A percentile compares a stretch with the other conserved stretches of the same genome.
phyloP scores from a whole-genome alignment of 768 basidiomycete genomes.

The Hypholoma sublateritium region DNA sequence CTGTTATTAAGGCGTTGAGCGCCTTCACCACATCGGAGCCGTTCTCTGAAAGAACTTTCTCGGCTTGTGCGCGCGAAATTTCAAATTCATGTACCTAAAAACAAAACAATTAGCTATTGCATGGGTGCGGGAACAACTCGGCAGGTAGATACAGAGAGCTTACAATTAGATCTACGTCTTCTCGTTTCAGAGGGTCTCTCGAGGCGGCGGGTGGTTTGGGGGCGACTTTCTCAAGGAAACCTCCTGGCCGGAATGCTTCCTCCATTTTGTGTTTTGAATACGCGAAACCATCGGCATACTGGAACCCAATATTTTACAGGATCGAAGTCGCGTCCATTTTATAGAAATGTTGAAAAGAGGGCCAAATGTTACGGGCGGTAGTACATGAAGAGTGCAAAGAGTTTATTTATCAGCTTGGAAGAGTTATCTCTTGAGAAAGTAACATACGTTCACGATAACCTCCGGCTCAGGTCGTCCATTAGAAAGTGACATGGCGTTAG shows the following conservation, averaged over 20 bases:
- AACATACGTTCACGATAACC: conserved; percentile 64
- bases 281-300: conserved; percentile 67
- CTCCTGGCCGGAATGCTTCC: conserved; percentile 57
- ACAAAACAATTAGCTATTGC: neutral
- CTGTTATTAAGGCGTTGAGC: conserved; percentile 39
- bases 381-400: neutral
- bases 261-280: conserved; percentile 70
- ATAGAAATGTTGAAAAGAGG: neutral
- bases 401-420: neutral
- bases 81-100: conserved; percentile 64
- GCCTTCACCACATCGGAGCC: conserved; percentile 53
- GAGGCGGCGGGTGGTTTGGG: conserved; percentile 32
- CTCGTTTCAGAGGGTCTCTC: conserved; percentile 51
- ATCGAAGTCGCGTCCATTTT: neutral
- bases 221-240: conserved; percentile 56
- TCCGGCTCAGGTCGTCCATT: conserved; percentile 65
- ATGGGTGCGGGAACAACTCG: neutral
- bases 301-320: neutral
- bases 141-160: conserved; percentile 11
- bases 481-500: conserved; percentile 30
- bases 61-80: conserved; percentile 55
- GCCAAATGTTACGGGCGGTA: neutral
- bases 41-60: conserved; percentile 54
- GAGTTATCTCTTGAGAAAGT: neutral
- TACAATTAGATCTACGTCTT: conserved; percentile 68